These are phyloP conservation scores for Fusarium nygamai DNA, from an alignment of 2,329 filamentous ascomycete genomes.

Conservation along the genomic window DNA sequence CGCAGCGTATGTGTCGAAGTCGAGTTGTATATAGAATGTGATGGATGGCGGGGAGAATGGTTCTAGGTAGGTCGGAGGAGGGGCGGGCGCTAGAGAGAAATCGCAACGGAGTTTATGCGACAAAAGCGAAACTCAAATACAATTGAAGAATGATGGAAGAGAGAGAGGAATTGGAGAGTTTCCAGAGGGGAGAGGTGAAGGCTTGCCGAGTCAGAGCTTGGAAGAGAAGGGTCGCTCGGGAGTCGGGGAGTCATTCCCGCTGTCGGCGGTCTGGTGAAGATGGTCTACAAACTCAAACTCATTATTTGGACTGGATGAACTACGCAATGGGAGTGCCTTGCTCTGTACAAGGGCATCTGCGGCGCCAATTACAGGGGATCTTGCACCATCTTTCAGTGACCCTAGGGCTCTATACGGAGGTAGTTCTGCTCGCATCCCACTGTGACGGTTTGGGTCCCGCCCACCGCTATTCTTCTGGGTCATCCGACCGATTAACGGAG, in stretches of 20 bases:
- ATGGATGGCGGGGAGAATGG: slow-evolving; percentile 9
- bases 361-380: not conserved
- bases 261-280: slow-evolving; percentile 40
- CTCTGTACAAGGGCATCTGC: slow-evolving; percentile 9
- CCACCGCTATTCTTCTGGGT: slow-evolving; percentile 41
- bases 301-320: slow-evolving; percentile 13
- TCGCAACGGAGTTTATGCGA: not conserved
- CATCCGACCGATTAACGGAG: slow-evolving; percentile 42
- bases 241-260: slow-evolving; percentile 44
- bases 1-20: not conserved
- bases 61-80: not conserved
- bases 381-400: not conserved
- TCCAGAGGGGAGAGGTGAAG: slow-evolving; percentile 8
- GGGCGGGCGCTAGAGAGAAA: not conserved
- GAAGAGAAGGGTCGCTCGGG: slow-evolving; percentile 30
- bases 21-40: not conserved
- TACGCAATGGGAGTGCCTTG: slow-evolving; percentile 23
- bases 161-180: slow-evolving; percentile 13
- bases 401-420: slow-evolving; percentile 16
- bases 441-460: slow-evolving; percentile 10
- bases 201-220: slow-evolving; percentile 24
- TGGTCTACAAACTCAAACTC: not conserved
- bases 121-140: not conserved
- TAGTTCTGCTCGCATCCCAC: slow-evolving; percentile 17
- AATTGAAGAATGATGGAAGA: slow-evolving; percentile 9